Percentiles rank a stretch among this genome's conserved stretches.
These are phyloP conservation scores for Trichoderma sp. DNA, from an alignment of 2,329 filamentous ascomycete species.

Conservation along the genomic window DNA sequence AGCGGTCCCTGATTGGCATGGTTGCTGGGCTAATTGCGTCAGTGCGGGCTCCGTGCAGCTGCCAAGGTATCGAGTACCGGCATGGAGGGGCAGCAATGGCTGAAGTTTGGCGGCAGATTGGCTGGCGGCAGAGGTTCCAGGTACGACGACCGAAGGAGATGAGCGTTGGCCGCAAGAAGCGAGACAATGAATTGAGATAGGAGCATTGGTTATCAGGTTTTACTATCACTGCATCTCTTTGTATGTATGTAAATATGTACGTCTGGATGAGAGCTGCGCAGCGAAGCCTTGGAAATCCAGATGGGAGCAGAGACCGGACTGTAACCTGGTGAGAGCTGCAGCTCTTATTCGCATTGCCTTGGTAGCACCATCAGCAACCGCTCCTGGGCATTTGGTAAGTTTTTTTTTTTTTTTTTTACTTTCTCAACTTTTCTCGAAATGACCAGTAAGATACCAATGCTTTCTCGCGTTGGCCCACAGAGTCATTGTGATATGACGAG, in stretches of 20 bases:
- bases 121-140: background rate
- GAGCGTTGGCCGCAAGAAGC: background rate
- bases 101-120: background rate
- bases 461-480: background rate
- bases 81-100: background rate
- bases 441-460: background rate
- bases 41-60: constrained; percentile 25
- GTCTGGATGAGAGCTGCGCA: background rate
- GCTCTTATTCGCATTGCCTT: background rate
- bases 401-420: background rate
- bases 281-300: background rate
- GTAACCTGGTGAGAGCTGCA: background rate
- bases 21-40: constrained; percentile 32
- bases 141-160: background rate
- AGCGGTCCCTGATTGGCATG: constrained; percentile 36
- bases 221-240: background rate
- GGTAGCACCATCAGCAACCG: background rate
- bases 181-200: background rate
- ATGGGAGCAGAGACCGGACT: background rate
- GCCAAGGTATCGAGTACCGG: background rate
- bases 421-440: background rate
- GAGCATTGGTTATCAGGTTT: background rate
- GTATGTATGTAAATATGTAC: too few relatives aligned
- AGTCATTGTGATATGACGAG: background rate
- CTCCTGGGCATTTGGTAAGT: background rate